Conservation (phyloP, 345 rosid genomes). For the Syzygium grande region DNA sequence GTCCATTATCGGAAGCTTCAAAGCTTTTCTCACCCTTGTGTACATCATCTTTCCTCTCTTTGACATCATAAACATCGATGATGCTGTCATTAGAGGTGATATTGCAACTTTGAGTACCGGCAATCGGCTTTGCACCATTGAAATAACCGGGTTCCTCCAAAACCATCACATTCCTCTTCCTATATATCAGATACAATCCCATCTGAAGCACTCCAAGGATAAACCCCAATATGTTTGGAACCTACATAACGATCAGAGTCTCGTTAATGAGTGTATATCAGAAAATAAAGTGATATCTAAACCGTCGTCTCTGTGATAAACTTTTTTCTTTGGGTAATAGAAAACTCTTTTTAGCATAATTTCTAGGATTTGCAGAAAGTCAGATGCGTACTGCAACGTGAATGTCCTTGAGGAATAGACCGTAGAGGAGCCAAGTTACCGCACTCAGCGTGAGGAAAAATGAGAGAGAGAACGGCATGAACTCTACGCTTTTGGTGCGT, state of each 20-base stretch:
- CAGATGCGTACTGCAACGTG: slow-evolving; percentile 21
- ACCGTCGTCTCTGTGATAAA: background rate
- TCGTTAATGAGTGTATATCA: background rate
- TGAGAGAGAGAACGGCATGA: slow-evolving; percentile 5
- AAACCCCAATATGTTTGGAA: slow-evolving; percentile 31
- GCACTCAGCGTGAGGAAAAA: slow-evolving; percentile 30
- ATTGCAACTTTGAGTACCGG: background rate
- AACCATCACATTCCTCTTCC: background rate
- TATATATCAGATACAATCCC: background rate
- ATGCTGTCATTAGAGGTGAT: background rate
- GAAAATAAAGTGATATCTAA: background rate
- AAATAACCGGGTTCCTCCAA: background rate
- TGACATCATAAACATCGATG: background rate
- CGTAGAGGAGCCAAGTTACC: slow-evolving; percentile 27
- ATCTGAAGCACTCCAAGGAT: slow-evolving; percentile 29
- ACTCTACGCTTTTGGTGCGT: slow-evolving; percentile 17
- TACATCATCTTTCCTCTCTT: background rate
- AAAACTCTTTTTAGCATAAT: background rate
- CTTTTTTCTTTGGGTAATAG: background rate
- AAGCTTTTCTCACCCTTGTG: background rate
- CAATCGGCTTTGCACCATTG: background rate
- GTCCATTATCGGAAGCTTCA: background rate
- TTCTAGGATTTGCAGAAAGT: background rate
- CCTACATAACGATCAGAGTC: background rate
- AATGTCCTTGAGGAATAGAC: slow-evolving; percentile 10